Percentiles rank a stretch among this genome's conserved stretches.
These are phyloP conservation scores for Kuraishia hungarica DNA, from an alignment of 805 yeast species.

Conservation along the genomic window DNA sequence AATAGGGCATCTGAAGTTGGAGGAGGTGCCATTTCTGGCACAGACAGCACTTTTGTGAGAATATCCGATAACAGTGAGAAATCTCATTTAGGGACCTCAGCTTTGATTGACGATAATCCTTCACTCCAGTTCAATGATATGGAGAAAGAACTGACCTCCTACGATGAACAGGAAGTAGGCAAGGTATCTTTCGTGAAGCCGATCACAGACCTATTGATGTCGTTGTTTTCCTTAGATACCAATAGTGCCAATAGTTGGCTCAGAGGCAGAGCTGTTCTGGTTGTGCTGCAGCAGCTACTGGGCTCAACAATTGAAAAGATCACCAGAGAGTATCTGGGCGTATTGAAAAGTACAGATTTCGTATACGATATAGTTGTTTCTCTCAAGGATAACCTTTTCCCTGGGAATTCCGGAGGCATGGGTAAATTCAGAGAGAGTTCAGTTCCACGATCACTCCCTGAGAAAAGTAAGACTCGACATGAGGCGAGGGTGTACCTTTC, in stretches of 20 bases:
- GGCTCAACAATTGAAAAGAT: constrained; percentile 80
- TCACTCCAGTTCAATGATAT: constrained; percentile 27
- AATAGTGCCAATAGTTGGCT: constrained; percentile 62
- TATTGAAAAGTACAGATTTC: constrained; percentile 32
- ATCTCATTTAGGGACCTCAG: not conserved
- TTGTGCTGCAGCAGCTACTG: constrained; percentile 73
- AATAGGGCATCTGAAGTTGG: not conserved
- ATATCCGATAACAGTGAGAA: not conserved
- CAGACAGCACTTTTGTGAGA: not conserved
- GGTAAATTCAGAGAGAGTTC: constrained; percentile 35
- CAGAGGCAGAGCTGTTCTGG: constrained; percentile 74
- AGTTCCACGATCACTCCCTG: constrained; percentile 36
- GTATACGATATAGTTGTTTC: constrained; percentile 29
- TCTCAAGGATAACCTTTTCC: constrained; percentile 33
- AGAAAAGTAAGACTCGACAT: constrained; percentile 41
- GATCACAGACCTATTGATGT: constrained; percentile 65
- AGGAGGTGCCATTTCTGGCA: not conserved
- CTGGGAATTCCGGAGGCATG: constrained; percentile 28
- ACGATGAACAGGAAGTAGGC: constrained; percentile 30
- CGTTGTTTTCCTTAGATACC: constrained; percentile 56
- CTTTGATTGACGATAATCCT: not conserved
- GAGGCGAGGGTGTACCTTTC: constrained; percentile 54
- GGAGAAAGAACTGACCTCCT: constrained; percentile 45
- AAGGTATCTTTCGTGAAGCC: constrained; percentile 63
- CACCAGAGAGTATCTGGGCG: constrained; percentile 35